Percentiles rank a stretch among this genome's conserved stretches.
phyloP scores from a whole-genome alignment of 495 filamentous ascomycete genomes.

The Zalerion maritima region DNA sequence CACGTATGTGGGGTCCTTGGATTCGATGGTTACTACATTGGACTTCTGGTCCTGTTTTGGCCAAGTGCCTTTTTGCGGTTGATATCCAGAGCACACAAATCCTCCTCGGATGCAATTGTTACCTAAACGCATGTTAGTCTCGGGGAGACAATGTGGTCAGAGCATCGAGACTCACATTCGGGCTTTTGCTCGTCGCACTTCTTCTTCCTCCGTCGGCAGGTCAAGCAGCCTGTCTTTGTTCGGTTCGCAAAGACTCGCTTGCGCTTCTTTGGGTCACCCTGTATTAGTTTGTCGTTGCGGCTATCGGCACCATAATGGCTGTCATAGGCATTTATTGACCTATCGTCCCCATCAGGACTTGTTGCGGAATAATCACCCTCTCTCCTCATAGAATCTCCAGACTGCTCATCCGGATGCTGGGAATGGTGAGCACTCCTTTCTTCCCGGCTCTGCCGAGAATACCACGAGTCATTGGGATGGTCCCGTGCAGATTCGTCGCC shows the following conservation, averaged over 20 bases:
- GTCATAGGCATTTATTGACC: constrained; percentile 23
- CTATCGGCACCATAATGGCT: constrained; percentile 30
- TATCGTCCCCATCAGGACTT: constrained; percentile 36
- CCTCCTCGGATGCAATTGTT: constrained; percentile 86
- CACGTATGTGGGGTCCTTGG: constrained; percentile 54
- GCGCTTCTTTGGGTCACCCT: constrained; percentile 62
- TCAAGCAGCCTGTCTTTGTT: constrained; percentile 95
- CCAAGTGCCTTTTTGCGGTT: constrained; percentile 54
- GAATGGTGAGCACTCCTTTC: constrained; percentile 29
- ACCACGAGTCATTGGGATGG: constrained; percentile 25
- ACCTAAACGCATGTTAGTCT: constrained; percentile 32
- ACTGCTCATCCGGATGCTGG: constrained; percentile 29
- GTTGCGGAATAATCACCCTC: constrained; percentile 27
- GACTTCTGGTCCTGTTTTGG: constrained; percentile 45
- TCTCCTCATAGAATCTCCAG: constrained; percentile 24
- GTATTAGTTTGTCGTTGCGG: constrained; percentile 33
- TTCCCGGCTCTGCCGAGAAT: constrained; percentile 23
- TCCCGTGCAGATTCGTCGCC: constrained; percentile 26
- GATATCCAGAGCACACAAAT: constrained; percentile 89
- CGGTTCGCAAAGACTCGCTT: constrained; percentile 91
- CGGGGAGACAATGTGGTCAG: not conserved
- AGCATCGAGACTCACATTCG: constrained; percentile 48
- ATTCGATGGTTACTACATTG: constrained; percentile 65
- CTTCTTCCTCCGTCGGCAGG: constrained; percentile 89
- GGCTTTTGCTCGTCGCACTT: constrained; percentile 96